Evolutionary conservation across 805 yeast genomes (phyloP), one percentile per base, ranked within the genome.

Genomic region (Suhomyces vadensis): DNA sequence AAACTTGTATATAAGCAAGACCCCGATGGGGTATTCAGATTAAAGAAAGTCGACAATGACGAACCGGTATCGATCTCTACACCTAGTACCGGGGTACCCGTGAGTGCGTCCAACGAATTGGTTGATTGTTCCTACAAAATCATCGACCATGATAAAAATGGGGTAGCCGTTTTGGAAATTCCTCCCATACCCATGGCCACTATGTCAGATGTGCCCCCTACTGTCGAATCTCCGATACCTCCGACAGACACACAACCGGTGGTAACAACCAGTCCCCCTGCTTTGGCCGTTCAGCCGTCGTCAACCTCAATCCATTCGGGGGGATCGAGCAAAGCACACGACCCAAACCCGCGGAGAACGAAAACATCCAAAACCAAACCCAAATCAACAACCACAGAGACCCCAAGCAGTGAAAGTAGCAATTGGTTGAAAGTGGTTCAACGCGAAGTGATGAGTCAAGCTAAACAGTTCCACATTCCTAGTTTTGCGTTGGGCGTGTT

Each of bases 1-100:
- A 67, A 63, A 44, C 44, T 67, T 16, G 63, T 65, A 9, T 67
- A 67, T 47, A 59, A 60, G 43, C 70, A 66, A 48, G 71, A 63
- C 44, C 62, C 69, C 5, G 73, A 67, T 49, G 73, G 73, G 3
- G 70, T 67, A 11, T 67, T 64, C 44, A 54, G 72, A 11, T 51
- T 67, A 31, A 64, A 64, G 46, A 61, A 61, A 41, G 57, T 55
- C n/a, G 57, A 50, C 21, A 41, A 27, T 26, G 41, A 39, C 31
- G 48, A 42, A 8, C 31, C 26, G 33, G 41, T 14, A 8, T 38
- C 41, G 6, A 19, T 13, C 6, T 11, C 26, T 11, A 17, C 10
- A 7, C 16, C 37, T 17, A 21, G 17, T 8, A 19, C n/a, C 17
- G 10, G 38, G 13, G 19, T n/a, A 17, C 21, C 54, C 11, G 63